Percentiles rank a stretch among this genome's conserved stretches.
phyloP scores from a whole-genome alignment of 2,329 filamentous ascomycete genomes.

The Penicillium janthinellum region DNA sequence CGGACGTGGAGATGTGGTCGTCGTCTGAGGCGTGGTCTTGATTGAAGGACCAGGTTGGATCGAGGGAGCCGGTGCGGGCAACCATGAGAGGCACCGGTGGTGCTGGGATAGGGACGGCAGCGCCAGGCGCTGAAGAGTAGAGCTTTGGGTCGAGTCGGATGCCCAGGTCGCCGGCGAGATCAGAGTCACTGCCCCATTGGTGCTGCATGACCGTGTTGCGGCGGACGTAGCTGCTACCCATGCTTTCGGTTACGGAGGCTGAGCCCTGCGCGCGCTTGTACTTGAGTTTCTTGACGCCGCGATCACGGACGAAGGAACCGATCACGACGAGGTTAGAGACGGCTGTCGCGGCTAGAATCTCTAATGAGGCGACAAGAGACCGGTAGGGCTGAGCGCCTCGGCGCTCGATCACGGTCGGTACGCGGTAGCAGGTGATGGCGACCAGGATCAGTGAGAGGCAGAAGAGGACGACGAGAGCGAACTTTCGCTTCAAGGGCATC shows the following conservation, averaged over 20 bases:
- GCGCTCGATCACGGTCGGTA: constrained; percentile 73
- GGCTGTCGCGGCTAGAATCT: constrained; percentile 83
- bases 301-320: constrained; percentile 88
- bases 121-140: constrained; percentile 31
- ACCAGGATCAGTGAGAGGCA: constrained; percentile 80
- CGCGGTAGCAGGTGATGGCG: constrained; percentile 74
- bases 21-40: constrained; percentile 30
- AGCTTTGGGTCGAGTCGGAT: constrained; percentile 63
- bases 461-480: constrained; percentile 79
- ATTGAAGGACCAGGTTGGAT: constrained; percentile 38
- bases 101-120: constrained; percentile 36
- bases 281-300: constrained; percentile 85
- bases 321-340: constrained; percentile 88
- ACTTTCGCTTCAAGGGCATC: constrained; percentile 75
- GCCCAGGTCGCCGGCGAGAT: constrained; percentile 79
- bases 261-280: constrained; percentile 58
- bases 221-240: constrained; percentile 42
- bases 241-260: constrained; percentile 53
- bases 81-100: constrained; percentile 30
- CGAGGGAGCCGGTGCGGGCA: constrained; percentile 31
- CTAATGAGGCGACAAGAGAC: constrained; percentile 84
- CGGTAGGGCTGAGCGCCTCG: constrained; percentile 81
- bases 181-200: constrained; percentile 87
- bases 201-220: constrained; percentile 63
- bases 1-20: constrained; percentile 30